These are phyloP conservation scores for Coemansia sp. DNA, from an alignment of 192 early-diverging fungal species.

Conservation along the genomic window DNA sequence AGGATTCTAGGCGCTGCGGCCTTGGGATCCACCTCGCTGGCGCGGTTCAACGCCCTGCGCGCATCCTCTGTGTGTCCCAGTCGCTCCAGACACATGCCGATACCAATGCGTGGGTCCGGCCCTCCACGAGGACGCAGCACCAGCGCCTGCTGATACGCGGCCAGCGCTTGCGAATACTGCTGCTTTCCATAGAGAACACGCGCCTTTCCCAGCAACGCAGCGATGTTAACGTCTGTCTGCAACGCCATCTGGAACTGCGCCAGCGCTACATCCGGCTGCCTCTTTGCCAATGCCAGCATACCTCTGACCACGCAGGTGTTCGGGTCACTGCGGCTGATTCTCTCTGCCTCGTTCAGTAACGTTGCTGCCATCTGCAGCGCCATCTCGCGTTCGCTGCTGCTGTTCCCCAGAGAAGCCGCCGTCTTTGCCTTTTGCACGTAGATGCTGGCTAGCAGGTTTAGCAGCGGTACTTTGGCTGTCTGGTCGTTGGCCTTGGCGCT, in stretches of 20 bases:
- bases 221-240: constrained; percentile 42
- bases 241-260: constrained; percentile 57
- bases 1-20: constrained; percentile 73
- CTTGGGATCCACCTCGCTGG: constrained; percentile 65
- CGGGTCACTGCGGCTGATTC: constrained; percentile 68
- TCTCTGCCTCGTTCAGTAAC: constrained; percentile 74
- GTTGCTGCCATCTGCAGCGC: constrained; percentile 71
- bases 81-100: constrained; percentile 84
- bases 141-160: constrained; percentile 76
- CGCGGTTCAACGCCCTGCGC: constrained; percentile 69
- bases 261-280: constrained; percentile 42
- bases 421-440: constrained; percentile 70
- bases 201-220: constrained; percentile 60
- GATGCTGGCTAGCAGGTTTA: constrained; percentile 73
- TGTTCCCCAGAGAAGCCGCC: background rate
- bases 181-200: constrained; percentile 67
- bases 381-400: constrained; percentile 53
- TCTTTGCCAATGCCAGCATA: constrained; percentile 40
- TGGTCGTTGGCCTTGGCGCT: constrained; percentile 41
- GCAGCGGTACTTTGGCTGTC: constrained; percentile 64
- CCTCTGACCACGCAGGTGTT: constrained; percentile 78
- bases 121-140: constrained; percentile 58
- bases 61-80: constrained; percentile 71
- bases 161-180: constrained; percentile 70
- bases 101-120: constrained; percentile 78